Base-by-base conservation (phyloP, 73 alveolate genomes). In the Tetrahymena borealis region DNA sequence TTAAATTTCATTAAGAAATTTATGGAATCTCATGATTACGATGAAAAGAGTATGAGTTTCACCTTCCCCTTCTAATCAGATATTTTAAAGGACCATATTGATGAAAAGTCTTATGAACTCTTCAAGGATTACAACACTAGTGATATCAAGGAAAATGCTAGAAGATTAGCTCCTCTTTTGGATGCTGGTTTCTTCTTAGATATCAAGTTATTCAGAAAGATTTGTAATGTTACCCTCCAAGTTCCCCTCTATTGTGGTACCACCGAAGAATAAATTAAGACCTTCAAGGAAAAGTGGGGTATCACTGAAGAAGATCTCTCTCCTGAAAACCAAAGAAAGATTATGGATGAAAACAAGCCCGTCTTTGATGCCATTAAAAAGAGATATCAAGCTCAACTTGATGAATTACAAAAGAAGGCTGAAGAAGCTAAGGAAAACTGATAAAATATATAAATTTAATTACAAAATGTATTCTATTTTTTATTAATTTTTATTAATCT, bases 111-210 rank as follows among this genome's bases (percentile, higher is more conserved):
- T 60, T 60, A 60, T 9, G 85, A 60, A 60, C 85, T 60, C 85
- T 60, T 60, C 85, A 60, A 60, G 85, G 85, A 60, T 15, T 60
- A 60, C 28, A 60, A 60, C 85, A 60, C 85, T 60, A 60, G 85
- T 60, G 85, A 60, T 60, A 60, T 60, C 5, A 60, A 60, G 85
- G 85, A 60, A 18, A 60, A 60, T 20, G 85, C 85, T 0, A 60
- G 85, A 60, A 60, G 85, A 60, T 20, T 60, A 60, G 85, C 85
- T 60, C 85, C 85, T 60, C 85, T 60, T 60, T 60, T 60, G 85
- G 85, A 60, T 60, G 85, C 85, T 60, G 85, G 85, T 60, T 60
- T 60, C 38, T 60, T 60, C 85, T 60, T 60, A 35, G 85, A 60
- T 60, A 60, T 60, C 9, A 60, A 60, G 31, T 60, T 60, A 60